Base-by-base conservation (phyloP, 768 basidiomycete species). In the Phanerochaete sordida region DNA sequence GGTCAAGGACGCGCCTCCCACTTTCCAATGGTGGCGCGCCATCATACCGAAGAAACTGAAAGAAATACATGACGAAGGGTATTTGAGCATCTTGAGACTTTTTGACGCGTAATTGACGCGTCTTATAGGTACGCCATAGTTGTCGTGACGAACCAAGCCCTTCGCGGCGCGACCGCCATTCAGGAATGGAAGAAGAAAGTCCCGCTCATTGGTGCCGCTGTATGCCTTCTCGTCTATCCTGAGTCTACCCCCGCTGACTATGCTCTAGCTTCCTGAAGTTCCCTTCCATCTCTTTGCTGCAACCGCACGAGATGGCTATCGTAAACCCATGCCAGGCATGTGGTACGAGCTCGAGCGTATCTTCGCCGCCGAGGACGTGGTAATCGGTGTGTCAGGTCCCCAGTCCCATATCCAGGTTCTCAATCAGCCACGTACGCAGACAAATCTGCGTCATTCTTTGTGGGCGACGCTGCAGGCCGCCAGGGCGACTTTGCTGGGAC, bases 391-490 rank as follows among this genome's bases (percentile, higher is more conserved):
- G 80, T 63, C 7, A 33, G 9, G 44, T 6, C 27, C 16, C 8
- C 39, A 27, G 6, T 39, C 33, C 7, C 19, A 53, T 39, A 11
- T 30, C 37, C 16, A 21, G 24, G 26, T 9, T 39, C 35, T 39
- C 43, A 56, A 12, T 19, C 39, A 5, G 23, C 33, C 33, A 35
- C 13, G 7, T 35, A 43, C 71, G 73, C 67, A 95, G 93, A 95
- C 70, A 80, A 84, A 63, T 59, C 68, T 0, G 45, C 75, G 0
- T 88, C 91, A 0, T 90, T 91, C 66, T 95, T 89, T 65, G 87
- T 96, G 0, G 95, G 95, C 2, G 95, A 97, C 66, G 93, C 93
- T 1, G 95, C 93, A 12, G 95, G 94, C 12, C 84, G 95, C 37
- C 74, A 78, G 47, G 72, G 74, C 27, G 95, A 97, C 74, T 91